Conservation (phyloP, 202 grass and related monocot species). For the Cymbopogon flexuosus region DNA sequence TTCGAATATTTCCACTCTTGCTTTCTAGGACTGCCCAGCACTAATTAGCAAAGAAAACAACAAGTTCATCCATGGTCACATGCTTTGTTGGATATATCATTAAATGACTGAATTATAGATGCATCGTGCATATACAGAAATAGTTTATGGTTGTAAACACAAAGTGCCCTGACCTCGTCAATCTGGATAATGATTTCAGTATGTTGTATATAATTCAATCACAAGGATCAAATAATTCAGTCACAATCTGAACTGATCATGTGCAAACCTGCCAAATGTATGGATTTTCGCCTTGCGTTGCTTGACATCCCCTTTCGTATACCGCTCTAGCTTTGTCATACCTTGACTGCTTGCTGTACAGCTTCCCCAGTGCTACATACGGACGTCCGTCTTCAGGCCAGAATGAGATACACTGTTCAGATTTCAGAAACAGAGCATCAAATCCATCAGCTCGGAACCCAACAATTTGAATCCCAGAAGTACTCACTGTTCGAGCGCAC, state of each 20-base stretch:
- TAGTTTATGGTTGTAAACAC: not conserved
- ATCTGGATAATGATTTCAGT: not conserved
- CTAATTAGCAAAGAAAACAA: conserved; percentile 43
- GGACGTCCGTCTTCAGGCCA: conserved; percentile 96
- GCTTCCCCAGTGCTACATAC: conserved; percentile 84
- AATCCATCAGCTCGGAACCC: not conserved
- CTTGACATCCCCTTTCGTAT: conserved; percentile 94
- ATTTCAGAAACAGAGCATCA: conserved; percentile 14
- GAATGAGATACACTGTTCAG: conserved; percentile 61
- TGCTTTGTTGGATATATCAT: conserved; percentile 18
- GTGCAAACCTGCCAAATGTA: conserved; percentile 95
- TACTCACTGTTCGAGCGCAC: not conserved
- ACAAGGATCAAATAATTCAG: not conserved
- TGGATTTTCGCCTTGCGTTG: conserved; percentile 86
- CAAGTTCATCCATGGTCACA: not conserved
- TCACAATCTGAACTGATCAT: not conserved
- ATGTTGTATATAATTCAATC: not conserved
- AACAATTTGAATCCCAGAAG: not conserved
- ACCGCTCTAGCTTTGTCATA: conserved; percentile 75
- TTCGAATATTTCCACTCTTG: conserved; percentile 69
- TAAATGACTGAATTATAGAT: not conserved
- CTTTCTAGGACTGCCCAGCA: conserved; percentile 97
- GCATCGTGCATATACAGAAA: not conserved
- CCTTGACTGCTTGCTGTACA: conserved; percentile 72
- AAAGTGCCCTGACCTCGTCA: not conserved